Evolutionary conservation across 345 rosid species (phyloP).

Genomic region (Hirschfeldia incana): DNA sequence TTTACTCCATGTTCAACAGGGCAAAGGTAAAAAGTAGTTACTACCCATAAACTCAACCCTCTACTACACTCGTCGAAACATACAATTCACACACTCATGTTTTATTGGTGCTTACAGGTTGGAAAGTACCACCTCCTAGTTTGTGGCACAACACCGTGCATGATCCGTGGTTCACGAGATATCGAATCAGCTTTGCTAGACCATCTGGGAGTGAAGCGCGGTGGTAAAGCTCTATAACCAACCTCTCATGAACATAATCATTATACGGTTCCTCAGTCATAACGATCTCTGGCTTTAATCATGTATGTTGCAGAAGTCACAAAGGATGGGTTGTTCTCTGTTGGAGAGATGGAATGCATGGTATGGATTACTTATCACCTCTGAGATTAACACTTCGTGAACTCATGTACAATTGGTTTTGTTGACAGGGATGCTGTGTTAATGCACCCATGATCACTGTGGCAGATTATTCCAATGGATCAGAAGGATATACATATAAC

Average conservation of each 20-base stretch:
- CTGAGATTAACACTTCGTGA: neutral
- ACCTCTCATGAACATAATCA: neutral
- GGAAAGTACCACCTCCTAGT: conserved; percentile 96
- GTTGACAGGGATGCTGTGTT: conserved; percentile 89
- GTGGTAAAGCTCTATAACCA: conserved; percentile 51
- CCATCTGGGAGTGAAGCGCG: conserved; percentile 96
- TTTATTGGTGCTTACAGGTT: conserved; percentile 54
- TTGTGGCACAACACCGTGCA: conserved; percentile 99
- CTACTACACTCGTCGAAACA: neutral
- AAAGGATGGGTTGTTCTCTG: conserved; percentile 96
- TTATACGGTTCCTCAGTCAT: neutral
- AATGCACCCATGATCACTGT: conserved; percentile 99
- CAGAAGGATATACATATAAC: conserved; percentile 92
- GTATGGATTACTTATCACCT: conserved; percentile 43
- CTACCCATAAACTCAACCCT: conserved; percentile 13
- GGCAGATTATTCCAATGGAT: conserved; percentile 92
- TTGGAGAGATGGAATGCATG: conserved; percentile 99
- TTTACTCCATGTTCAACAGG: conserved; percentile 97
- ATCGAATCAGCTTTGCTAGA: conserved; percentile 83
- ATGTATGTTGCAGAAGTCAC: conserved; percentile 68
- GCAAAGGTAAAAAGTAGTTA: conserved; percentile 53
- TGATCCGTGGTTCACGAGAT: conserved; percentile 91
- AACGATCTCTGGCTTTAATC: conserved; percentile 8
- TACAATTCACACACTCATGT: neutral
- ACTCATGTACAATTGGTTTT: conserved; percentile 21